phyloP scores from a whole-genome alignment of 139 green algal genomes.

The Coelastrella sp. region DNA sequence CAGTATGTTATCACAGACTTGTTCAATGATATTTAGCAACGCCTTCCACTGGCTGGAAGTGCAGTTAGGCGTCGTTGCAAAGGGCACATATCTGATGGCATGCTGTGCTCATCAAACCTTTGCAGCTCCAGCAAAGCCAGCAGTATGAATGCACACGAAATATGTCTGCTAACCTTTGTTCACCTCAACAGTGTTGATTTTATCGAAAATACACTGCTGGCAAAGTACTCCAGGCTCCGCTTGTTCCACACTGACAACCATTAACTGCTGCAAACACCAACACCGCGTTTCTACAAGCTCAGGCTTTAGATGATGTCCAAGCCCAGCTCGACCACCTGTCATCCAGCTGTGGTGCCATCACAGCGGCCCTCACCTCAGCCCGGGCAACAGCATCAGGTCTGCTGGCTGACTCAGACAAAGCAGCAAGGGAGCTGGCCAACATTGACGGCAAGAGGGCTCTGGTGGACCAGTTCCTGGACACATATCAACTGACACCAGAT shows the following conservation, averaged over 20 bases:
- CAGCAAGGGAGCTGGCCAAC: conserved; percentile 66
- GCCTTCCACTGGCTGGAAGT: too few relatives aligned
- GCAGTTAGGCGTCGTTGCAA: too few relatives aligned
- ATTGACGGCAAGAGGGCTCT: conserved; percentile 71
- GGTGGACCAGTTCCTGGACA: conserved; percentile 88
- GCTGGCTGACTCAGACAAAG: conserved; percentile 69
- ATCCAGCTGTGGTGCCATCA: conserved; percentile 72
- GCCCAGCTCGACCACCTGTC: conserved; percentile 77
- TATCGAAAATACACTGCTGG: background rate
- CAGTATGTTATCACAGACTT: too few relatives aligned
- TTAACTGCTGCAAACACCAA: background rate
- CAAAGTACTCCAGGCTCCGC: background rate
- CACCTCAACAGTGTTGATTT: background rate
- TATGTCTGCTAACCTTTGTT: too few relatives aligned
- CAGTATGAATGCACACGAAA: too few relatives aligned
- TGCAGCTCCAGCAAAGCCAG: too few relatives aligned
- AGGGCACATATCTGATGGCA: too few relatives aligned
- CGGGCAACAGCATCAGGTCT: conserved; percentile 59
- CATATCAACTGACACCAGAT: conserved; percentile 91
- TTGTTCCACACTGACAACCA: background rate
- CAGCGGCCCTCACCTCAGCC: conserved; percentile 50
- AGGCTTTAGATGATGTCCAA: conserved; percentile 88
- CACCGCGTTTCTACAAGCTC: conserved; percentile 1
- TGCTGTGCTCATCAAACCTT: too few relatives aligned
- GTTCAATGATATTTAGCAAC: too few relatives aligned